Evolutionary conservation across 805 yeast genomes (phyloP), one percentile per base, ranked within the genome.

Genomic region (Yarrowia hollandica): DNA sequence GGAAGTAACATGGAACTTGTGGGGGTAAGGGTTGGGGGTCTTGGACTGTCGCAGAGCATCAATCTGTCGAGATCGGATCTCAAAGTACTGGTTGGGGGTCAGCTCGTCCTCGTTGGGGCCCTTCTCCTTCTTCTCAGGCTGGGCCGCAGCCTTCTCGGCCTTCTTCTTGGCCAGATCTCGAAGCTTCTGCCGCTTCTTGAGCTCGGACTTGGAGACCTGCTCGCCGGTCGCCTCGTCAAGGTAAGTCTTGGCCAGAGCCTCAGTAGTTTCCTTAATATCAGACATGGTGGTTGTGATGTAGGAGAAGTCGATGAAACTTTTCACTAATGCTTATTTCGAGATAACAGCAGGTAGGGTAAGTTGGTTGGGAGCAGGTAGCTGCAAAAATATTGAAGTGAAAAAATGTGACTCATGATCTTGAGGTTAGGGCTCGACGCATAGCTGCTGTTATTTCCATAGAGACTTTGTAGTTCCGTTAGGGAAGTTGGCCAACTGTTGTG

Each of bases 161-260:
- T 84, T 89, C 82, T 90, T 89, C 68, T 87, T 89, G 69, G 90
- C 97, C 61, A 81, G 76, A 67, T 84, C 87, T 74, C 98, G 85
- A 65, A 79, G 79, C 81, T 94, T 94, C 76, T 88, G 90, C 78
- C 99, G 87, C 81, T 88, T 90, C 81, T 92, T 92, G 77, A 92
- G 84, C 76, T 92, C 99, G 63, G 94, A 81, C 79, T 92, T 92
- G 70, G 98, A 94, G 46, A 92, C 96, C 75, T 83, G 88, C 77
- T 92, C 99, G 50, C 98, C 98, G 63, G 98, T 94, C 67, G 77
- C 96, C 61, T 90, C 96, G 73, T 92, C 99, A 66, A 92, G 79
- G 74, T 71, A 79, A 58, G 71, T 75, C 74, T 75, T 75, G 63
- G 72, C 71, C 61, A 87, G 83, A 64, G 79, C 83, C 69, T 90